Percentiles rank a stretch among this genome's conserved stretches.
These are phyloP conservation scores for Ceriops zippeliana DNA, from an alignment of 345 rosid species.

Conservation along the genomic window DNA sequence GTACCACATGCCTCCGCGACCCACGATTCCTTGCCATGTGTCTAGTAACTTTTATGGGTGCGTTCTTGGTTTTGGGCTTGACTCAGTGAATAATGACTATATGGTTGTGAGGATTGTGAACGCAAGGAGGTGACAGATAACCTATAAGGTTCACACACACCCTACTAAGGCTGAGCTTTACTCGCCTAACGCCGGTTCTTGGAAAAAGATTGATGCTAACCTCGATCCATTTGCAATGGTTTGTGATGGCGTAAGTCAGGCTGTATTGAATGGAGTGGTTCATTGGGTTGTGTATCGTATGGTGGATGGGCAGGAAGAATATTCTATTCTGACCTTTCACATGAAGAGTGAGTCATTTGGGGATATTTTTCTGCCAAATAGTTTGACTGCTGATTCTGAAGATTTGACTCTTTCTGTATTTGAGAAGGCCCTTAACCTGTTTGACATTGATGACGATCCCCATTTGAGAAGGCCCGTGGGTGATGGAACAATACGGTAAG, in stretches of 20 bases:
- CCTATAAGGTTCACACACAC: neutral
- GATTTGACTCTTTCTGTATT: neutral
- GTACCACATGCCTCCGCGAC: too few species aligned
- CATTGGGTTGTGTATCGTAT: neutral
- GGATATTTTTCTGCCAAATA: neutral
- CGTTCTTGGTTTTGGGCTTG: constrained; percentile 9
- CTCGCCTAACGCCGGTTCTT: neutral
- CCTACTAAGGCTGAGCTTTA: constrained; percentile 5
- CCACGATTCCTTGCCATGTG: neutral
- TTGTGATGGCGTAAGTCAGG: neutral
- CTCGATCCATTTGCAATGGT: neutral
- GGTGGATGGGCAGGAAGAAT: neutral
- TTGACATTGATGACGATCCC: neutral
- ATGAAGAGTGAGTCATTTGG: neutral
- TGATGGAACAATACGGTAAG: constrained; percentile 5
- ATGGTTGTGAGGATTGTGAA: constrained; percentile 2
- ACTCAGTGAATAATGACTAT: neutral
- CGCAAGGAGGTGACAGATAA: neutral
- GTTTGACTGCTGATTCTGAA: neutral
- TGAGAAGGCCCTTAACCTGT: neutral
- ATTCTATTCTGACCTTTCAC: neutral
- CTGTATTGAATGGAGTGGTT: neutral
- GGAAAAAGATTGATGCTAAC: neutral
- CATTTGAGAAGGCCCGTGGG: neutral
- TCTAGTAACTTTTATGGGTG: neutral